Evolutionary conservation across 2,329 filamentous ascomycete species (phyloP).

Genomic region (Purpureocillium lavendulum): DNA sequence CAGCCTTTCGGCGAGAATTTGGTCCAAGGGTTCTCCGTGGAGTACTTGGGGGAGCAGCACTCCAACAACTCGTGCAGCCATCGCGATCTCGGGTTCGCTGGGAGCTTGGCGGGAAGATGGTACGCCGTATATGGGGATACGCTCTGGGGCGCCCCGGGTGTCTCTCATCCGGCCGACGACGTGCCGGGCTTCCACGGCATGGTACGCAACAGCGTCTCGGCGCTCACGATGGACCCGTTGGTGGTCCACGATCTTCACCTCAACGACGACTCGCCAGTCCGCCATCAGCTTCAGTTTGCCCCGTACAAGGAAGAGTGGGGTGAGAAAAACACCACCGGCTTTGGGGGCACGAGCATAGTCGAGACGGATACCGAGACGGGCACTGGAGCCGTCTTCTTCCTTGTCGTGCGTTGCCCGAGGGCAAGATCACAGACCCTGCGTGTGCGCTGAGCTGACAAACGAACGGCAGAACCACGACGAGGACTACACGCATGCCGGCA

Average conservation of each 20-base stretch:
- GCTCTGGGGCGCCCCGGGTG: too few relatives aligned
- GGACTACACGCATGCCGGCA: conserved; percentile 24
- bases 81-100: conserved; percentile 28
- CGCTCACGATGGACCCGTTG: too few relatives aligned
- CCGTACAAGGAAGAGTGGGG: conserved; percentile 26
- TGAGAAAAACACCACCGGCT: conserved; percentile 24
- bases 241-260: too few relatives aligned
- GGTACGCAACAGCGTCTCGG: too few relatives aligned
- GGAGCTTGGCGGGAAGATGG: conserved; percentile 25
- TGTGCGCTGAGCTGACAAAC: not conserved
- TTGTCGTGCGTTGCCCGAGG: conserved; percentile 19
- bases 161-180: too few relatives aligned
- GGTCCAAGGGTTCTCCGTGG: conserved; percentile 12
- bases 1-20: too few relatives aligned
- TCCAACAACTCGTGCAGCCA: conserved; percentile 27
- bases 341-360: conserved; percentile 30
- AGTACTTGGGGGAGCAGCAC: conserved; percentile 26
- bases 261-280: too few relatives aligned
- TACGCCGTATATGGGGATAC: conserved; percentile 10
- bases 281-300: conserved; percentile 23
- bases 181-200: too few relatives aligned
- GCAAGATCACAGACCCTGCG: too few relatives aligned
- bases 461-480: conserved; percentile 21
- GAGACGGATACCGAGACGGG: conserved; percentile 20
- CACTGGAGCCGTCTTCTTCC: conserved; percentile 24